A percentile compares a stretch with the other conserved stretches of the same genome.
Conservation (phyloP, 805 yeast species). For the Suhomyces xylopsoci region DNA sequence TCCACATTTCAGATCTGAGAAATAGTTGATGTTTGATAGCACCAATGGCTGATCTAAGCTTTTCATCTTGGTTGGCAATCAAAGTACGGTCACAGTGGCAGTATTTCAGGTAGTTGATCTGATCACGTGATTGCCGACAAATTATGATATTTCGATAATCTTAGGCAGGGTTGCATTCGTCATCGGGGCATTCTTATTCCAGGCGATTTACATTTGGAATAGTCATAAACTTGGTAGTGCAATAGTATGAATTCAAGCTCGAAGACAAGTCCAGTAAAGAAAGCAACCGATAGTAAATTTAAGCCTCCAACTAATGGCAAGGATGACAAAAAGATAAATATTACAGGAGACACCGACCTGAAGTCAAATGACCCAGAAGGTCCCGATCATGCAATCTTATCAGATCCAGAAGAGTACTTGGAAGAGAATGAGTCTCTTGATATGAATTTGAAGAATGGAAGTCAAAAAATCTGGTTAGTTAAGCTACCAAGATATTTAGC, state of each 20-base stretch:
- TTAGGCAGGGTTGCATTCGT: neutral
- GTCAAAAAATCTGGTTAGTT: constrained; percentile 86
- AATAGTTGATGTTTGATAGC: constrained; percentile 44
- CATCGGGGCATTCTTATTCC: neutral
- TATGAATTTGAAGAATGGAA: constrained; percentile 59
- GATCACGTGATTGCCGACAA: neutral
- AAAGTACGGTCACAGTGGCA: neutral
- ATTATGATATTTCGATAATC: neutral
- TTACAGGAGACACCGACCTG: neutral
- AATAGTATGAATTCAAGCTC: constrained; percentile 8
- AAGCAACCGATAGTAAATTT: constrained; percentile 1
- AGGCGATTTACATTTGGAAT: neutral
- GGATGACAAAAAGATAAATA: constrained; percentile 1
- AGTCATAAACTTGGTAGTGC: neutral
- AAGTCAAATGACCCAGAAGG: constrained; percentile 8
- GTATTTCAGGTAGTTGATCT: neutral
- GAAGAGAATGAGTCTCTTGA: constrained; percentile 70
- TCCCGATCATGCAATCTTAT: constrained; percentile 33
- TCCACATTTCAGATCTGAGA: constrained; percentile 57
- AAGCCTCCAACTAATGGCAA: neutral
- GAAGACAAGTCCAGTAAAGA: constrained; percentile 13
- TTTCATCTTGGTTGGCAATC: neutral
- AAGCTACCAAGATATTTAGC: constrained; percentile 85
- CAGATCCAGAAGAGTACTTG: constrained; percentile 44
- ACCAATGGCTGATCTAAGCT: constrained; percentile 22